Percentiles rank a stretch among this genome's conserved stretches.
Conservation (phyloP, 768 basidiomycete genomes). For the Leucosporidium creatinivorum region DNA sequence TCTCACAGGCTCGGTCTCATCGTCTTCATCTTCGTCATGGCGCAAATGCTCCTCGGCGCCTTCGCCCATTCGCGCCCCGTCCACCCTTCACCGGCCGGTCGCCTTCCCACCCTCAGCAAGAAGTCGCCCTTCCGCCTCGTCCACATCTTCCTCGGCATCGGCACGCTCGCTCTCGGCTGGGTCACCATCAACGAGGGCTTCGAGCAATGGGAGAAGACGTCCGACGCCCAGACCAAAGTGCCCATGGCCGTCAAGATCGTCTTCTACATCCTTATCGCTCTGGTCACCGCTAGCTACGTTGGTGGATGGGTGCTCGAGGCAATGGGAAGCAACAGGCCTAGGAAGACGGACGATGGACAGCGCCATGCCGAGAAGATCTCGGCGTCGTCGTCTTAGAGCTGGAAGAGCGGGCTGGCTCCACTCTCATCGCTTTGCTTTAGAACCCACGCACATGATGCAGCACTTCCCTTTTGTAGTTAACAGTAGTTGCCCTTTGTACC, state of each 20-base stretch:
- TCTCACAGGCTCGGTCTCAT: constrained; percentile 15
- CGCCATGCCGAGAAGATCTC: too few species aligned
- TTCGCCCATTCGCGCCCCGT: constrained; percentile 1
- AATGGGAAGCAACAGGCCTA: background rate
- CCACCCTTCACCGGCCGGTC: background rate
- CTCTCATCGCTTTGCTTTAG: too few species aligned
- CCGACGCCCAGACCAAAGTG: background rate
- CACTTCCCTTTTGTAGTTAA: too few species aligned
- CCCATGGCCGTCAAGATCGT: background rate
- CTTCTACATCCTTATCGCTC: background rate
- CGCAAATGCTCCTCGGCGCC: constrained; percentile 14
- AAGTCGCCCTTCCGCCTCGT: constrained; percentile 3
- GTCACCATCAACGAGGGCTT: background rate
- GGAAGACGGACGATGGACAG: background rate
- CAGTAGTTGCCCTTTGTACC: too few species aligned
- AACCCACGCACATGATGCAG: too few species aligned
- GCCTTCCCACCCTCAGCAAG: background rate
- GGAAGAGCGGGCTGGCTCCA: too few species aligned
- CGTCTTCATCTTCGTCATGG: constrained; percentile 16
- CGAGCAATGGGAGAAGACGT: background rate
- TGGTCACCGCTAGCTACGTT: constrained; percentile 2
- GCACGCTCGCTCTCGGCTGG: constrained; percentile 1
- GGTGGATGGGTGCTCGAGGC: constrained; percentile 1
- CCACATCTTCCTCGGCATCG: constrained; percentile 7
- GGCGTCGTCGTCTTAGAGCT: too few species aligned